Evolutionary conservation across 768 basidiomycete species (phyloP).

Genomic region (Trametes meyenii): DNA sequence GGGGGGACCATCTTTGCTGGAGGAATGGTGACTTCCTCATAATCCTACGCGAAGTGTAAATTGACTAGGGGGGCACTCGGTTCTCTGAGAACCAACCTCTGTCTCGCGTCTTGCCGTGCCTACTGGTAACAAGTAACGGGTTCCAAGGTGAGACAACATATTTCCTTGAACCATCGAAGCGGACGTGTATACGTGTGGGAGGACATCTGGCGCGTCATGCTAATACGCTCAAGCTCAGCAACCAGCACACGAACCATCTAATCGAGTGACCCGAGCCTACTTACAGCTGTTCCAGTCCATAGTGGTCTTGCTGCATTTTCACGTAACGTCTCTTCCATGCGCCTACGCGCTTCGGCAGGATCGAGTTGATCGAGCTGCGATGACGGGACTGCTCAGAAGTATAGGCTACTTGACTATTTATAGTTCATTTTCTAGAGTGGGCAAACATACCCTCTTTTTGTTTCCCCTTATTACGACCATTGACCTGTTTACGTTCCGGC

Average conservation of each 20-base stretch:
- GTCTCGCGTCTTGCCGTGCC: constrained; percentile 71
- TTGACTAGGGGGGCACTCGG: background rate
- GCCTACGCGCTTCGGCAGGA: constrained; percentile 53
- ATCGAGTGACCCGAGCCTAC: constrained; percentile 14
- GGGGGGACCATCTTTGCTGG: constrained; percentile 81
- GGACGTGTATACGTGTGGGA: constrained; percentile 91
- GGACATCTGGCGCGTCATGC: constrained; percentile 58
- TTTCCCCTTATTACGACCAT: constrained; percentile 14
- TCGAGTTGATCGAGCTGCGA: constrained; percentile 37
- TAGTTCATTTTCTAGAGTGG: background rate
- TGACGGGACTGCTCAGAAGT: background rate
- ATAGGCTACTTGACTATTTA: background rate
- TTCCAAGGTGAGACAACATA: constrained; percentile 71
- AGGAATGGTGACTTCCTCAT: constrained; percentile 89
- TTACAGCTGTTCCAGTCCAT: constrained; percentile 58
- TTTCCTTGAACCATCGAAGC: constrained; percentile 58
- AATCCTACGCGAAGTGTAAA: constrained; percentile 54
- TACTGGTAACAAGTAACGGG: constrained; percentile 77
- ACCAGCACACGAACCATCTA: background rate
- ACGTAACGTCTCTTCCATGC: constrained; percentile 62
- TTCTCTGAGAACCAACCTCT: constrained; percentile 52
- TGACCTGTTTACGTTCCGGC: background rate
- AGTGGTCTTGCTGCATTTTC: constrained; percentile 68
- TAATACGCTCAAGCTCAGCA: constrained; percentile 29
- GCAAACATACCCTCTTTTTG: constrained; percentile 13